Conservation (phyloP, 129 eudicot genomes). For the Tagetes erecta region DNA sequence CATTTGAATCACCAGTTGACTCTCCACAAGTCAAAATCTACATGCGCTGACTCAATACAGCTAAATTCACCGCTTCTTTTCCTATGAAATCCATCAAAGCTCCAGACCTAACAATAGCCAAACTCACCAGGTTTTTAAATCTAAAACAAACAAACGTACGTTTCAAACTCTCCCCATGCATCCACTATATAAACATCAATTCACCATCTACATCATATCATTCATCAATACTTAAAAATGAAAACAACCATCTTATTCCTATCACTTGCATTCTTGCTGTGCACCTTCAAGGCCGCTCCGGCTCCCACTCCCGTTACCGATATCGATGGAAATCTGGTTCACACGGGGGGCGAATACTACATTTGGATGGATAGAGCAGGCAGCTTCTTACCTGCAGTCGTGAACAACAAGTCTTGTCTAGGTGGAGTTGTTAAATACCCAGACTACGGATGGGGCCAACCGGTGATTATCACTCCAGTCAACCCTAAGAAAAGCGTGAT, state of each 20-base stretch:
- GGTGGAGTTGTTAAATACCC: constrained; percentile 13
- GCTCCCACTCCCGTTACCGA: constrained; percentile 27
- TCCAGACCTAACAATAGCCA: too few relatives aligned
- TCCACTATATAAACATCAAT: too few relatives aligned
- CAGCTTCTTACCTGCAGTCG: constrained; percentile 23
- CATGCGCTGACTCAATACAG: too few relatives aligned
- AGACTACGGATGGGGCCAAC: background rate
- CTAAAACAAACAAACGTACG: too few relatives aligned
- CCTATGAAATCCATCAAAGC: too few relatives aligned
- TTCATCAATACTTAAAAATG: background rate
- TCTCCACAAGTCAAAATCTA: too few relatives aligned
- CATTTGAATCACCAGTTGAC: too few relatives aligned
- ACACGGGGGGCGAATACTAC: constrained; percentile 28
- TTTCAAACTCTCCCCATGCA: too few relatives aligned
- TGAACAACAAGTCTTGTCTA: constrained; percentile 30
- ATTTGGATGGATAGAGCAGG: constrained; percentile 21
- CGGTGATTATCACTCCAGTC: constrained; percentile 29
- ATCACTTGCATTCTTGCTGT: constrained; percentile 14
- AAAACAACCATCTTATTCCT: constrained; percentile 10
- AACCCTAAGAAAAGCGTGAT: constrained; percentile 30
- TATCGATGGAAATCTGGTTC: constrained; percentile 24
- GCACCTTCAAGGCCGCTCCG: background rate
- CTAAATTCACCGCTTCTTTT: too few relatives aligned
- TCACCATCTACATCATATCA: too few relatives aligned
- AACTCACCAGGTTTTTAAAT: too few relatives aligned